Base-by-base conservation (phyloP, 2,329 filamentous ascomycete species). In the Penicillium sp. region DNA sequence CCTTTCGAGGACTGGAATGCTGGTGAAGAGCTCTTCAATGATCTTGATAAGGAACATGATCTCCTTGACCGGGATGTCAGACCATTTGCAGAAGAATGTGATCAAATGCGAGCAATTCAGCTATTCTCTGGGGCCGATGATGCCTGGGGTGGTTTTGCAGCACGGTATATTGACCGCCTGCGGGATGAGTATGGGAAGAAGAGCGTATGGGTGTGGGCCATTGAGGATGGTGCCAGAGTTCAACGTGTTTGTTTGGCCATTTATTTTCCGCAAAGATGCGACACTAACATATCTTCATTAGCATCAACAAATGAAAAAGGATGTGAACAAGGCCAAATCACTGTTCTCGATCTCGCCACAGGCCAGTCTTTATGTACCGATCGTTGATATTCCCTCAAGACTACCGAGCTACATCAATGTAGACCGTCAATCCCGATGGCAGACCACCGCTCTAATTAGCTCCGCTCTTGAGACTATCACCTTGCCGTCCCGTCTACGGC, bases 121-220 rank as follows among this genome's bases (percentile, higher is more conserved):
- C 70, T 92, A 11, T 83, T 92, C 57, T 80, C 87, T 2, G 83
- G 84, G 4, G 75, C 86, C 6, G 89, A 93, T 68, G 89, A 92
- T 73, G 89, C 88, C 12, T 94, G 90, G 90, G 89, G 86, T 58
- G 89, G 90, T 0, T 93, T 93, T 69, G 82, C 87, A 6, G 78
- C 86, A 3, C 81, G 82, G 55, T 93, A 92, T 69, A 72, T 91
- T 25, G 88, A 97, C 70, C 82, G 86, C 27, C 75, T 99, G 54
- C 80, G 90, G 58, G 94, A 99, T 69, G 94, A 99, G 71, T 93
- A 92, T 70, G 90, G 91, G 27, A 97, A 97, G 76, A 84, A 86
- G 31, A 85, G 85, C 49, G 84, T 97, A 29, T 95, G 91, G 89
- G 83, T 92, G 12, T 97, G 92, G 88, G 92, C 89, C 0, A 71